These are phyloP conservation scores for Boletus reticulatus DNA, from an alignment of 768 basidiomycete genomes.

Conservation along the genomic window DNA sequence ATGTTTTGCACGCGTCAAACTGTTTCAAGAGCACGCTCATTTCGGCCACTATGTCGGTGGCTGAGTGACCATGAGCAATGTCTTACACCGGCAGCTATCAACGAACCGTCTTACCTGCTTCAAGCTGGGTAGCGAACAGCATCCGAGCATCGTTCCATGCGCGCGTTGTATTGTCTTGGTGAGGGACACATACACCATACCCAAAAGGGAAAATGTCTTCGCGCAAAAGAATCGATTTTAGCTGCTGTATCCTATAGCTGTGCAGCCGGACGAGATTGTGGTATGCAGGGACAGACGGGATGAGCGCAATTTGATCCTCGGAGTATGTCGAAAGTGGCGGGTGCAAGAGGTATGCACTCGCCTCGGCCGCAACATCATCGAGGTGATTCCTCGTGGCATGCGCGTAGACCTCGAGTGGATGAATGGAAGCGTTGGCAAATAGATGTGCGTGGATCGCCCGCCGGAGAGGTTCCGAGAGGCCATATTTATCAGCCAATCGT, in stretches of 20 bases:
- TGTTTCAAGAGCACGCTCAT: constrained; percentile 53
- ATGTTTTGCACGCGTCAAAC: constrained; percentile 49
- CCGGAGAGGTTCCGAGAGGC: constrained; percentile 45
- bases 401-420: constrained; percentile 61
- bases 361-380: constrained; percentile 48
- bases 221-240: constrained; percentile 49
- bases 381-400: constrained; percentile 47
- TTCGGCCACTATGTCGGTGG: constrained; percentile 64
- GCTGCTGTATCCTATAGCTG: constrained; percentile 48
- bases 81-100: background rate
- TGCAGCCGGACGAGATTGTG: constrained; percentile 64
- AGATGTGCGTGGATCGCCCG: constrained; percentile 50
- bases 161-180: constrained; percentile 42
- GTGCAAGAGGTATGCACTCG: constrained; percentile 55
- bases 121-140: constrained; percentile 44
- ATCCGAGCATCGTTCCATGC: constrained; percentile 54
- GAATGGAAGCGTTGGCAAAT: constrained; percentile 44
- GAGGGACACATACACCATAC: constrained; percentile 60
- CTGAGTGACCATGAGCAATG: constrained; percentile 32
- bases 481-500: constrained; percentile 65
- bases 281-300: constrained; percentile 60
- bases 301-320: constrained; percentile 45
- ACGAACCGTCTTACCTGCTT: constrained; percentile 43
- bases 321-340: constrained; percentile 56
- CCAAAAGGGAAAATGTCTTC: constrained; percentile 74